These are phyloP conservation scores for Hypomontagnella submonticulosa DNA, from an alignment of 495 filamentous ascomycete species.

Conservation along the genomic window DNA sequence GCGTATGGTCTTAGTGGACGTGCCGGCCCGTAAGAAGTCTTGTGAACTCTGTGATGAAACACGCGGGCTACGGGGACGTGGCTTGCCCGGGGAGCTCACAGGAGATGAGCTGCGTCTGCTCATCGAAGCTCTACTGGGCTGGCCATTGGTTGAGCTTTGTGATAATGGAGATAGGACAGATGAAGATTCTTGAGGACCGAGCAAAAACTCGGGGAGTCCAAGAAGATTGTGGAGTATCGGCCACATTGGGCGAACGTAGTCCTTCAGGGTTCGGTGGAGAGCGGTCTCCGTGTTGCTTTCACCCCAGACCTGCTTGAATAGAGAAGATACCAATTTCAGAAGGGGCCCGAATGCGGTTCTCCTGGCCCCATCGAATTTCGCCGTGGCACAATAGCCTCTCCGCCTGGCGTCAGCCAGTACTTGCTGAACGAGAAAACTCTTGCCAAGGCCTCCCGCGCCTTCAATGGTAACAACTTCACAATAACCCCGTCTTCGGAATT, in stretches of 20 bases:
- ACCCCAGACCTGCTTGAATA: slow-evolving; percentile 91
- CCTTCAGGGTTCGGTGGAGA: slow-evolving; percentile 79
- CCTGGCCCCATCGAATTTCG: slow-evolving; percentile 86
- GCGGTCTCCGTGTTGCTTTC: slow-evolving; percentile 85
- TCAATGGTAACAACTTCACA: slow-evolving; percentile 84
- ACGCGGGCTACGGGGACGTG: slow-evolving; percentile 44
- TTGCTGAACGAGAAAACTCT: slow-evolving; percentile 83
- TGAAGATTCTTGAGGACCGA: slow-evolving; percentile 54
- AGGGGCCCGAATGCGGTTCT: slow-evolving; percentile 86
- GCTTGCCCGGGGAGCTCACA: slow-evolving; percentile 46
- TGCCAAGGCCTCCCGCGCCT: slow-evolving; percentile 82
- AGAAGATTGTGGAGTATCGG: slow-evolving; percentile 78
- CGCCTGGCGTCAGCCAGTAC: slow-evolving; percentile 78
- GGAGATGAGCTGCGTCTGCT: slow-evolving; percentile 58
- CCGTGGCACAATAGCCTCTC: slow-evolving; percentile 81
- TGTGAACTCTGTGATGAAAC: slow-evolving; percentile 65
- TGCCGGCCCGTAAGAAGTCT: slow-evolving; percentile 76
- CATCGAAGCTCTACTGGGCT: slow-evolving; percentile 31
- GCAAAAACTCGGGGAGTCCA: slow-evolving; percentile 80
- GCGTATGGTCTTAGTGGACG: slow-evolving; percentile 77
- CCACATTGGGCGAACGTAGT: slow-evolving; percentile 81
- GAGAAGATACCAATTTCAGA: slow-evolving; percentile 78
- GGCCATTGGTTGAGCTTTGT: slow-evolving; percentile 24
- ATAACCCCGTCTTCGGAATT: slow-evolving; percentile 71
- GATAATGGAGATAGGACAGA: slow-evolving; percentile 36